Percentiles rank a stretch among this genome's conserved stretches.
Conservation (phyloP, 495 filamentous ascomycete species). For the Penicillium flavigenum region DNA sequence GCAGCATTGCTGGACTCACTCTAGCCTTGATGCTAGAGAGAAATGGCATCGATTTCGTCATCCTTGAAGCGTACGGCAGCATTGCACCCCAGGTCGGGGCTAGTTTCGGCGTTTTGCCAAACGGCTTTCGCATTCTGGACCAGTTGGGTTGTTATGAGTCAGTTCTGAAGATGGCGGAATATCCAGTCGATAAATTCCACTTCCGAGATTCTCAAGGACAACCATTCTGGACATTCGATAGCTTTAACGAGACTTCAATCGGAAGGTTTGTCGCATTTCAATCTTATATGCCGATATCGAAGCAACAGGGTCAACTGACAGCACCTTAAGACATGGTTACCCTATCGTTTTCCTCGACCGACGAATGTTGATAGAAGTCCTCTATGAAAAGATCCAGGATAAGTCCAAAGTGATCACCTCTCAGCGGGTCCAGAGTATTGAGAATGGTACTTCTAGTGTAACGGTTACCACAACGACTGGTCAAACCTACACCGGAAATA, state of each 20-base stretch:
- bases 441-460: slow-evolving; percentile 22
- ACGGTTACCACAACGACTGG: slow-evolving; percentile 38
- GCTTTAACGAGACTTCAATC: slow-evolving; percentile 1
- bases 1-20: slow-evolving; percentile 49
- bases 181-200: slow-evolving; percentile 16
- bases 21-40: slow-evolving; percentile 47
- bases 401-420: slow-evolving; percentile 34
- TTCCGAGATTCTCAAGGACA: slow-evolving; percentile 22
- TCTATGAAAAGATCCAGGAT: slow-evolving; percentile 38
- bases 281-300: not conserved
- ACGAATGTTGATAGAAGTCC: slow-evolving; percentile 29
- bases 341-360: slow-evolving; percentile 30
- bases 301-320: not conserved
- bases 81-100: slow-evolving; percentile 44
- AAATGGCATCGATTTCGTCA: slow-evolving; percentile 49
- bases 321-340: slow-evolving; percentile 20
- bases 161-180: slow-evolving; percentile 18
- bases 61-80: slow-evolving; percentile 45
- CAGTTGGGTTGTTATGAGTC: slow-evolving; percentile 44
- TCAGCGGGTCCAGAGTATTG: slow-evolving; percentile 35
- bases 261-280: slow-evolving; percentile 10
- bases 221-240: slow-evolving; percentile 10
- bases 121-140: slow-evolving; percentile 46
- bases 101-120: slow-evolving; percentile 34
- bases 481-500: slow-evolving; percentile 33